A percentile compares a stretch with the other conserved stretches of the same genome.
These are phyloP conservation scores for Durio zibethinus DNA, from an alignment of 345 rosid genomes.

Conservation along the genomic window DNA sequence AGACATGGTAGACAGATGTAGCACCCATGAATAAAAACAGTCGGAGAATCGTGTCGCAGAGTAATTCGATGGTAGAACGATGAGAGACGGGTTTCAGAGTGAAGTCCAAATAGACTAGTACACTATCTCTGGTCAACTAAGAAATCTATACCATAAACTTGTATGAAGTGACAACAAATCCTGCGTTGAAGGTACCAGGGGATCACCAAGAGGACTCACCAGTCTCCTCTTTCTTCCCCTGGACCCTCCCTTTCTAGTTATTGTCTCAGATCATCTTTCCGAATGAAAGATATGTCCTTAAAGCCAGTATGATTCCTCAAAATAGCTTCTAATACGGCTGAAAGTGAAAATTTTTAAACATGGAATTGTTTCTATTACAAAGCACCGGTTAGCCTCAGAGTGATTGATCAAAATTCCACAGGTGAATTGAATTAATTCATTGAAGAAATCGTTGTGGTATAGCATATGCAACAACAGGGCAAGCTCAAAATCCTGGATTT, in stretches of 20 bases:
- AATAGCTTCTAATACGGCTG: neutral
- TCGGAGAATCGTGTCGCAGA: neutral
- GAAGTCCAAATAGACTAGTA: too few relatives aligned
- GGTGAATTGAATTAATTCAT: neutral
- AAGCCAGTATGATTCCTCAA: neutral
- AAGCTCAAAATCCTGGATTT: neutral
- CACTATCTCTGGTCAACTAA: too few relatives aligned
- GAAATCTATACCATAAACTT: too few relatives aligned
- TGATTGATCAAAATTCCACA: neutral
- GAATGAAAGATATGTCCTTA: neutral
- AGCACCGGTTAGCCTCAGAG: neutral
- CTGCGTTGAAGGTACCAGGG: too few relatives aligned
- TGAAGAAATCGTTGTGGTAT: neutral
- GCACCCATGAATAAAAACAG: neutral
- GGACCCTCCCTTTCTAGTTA: neutral
- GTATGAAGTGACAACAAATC: too few relatives aligned
- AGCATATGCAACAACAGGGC: neutral
- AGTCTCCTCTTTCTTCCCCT: neutral
- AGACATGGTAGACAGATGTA: neutral
- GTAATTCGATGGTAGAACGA: neutral
- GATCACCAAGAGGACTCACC: neutral
- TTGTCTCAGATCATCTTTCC: neutral
- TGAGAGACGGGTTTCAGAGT: too few relatives aligned
- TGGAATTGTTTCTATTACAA: neutral
- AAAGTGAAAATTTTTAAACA: neutral